These are phyloP conservation scores for Russula olivacea DNA, from an alignment of 768 basidiomycete genomes.

Conservation along the genomic window DNA sequence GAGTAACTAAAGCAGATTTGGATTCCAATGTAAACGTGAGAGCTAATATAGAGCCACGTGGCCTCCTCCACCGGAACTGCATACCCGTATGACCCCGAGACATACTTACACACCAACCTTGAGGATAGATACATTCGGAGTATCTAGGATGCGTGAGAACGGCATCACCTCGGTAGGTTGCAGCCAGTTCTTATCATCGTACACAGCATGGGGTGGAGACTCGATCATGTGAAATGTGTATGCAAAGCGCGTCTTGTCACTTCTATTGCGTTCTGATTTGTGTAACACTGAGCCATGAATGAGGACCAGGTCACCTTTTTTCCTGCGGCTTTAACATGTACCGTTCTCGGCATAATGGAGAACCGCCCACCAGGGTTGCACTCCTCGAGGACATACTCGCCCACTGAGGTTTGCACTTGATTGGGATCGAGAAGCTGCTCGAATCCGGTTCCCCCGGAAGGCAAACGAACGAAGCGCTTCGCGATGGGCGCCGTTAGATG, in stretches of 20 bases:
- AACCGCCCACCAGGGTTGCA: constrained; percentile 60
- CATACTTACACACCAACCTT: constrained; percentile 19
- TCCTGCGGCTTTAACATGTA: not conserved
- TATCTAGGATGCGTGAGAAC: constrained; percentile 56
- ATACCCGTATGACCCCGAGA: not conserved
- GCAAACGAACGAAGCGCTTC: constrained; percentile 80
- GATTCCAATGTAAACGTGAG: not conserved
- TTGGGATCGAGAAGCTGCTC: constrained; percentile 48
- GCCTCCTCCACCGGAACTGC: not conserved
- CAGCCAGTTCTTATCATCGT: constrained; percentile 93
- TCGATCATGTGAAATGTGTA: constrained; percentile 98
- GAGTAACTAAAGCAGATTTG: not conserved
- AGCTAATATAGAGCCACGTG: not conserved
- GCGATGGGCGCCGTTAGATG: constrained; percentile 69
- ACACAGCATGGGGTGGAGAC: constrained; percentile 57
- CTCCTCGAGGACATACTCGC: constrained; percentile 58
- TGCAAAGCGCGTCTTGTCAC: constrained; percentile 75
- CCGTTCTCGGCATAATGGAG: not conserved
- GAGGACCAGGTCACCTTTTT: constrained; percentile 77
- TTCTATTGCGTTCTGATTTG: constrained; percentile 83
- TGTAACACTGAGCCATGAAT: constrained; percentile 94
- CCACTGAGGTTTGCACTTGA: constrained; percentile 31
- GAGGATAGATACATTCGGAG: constrained; percentile 28
- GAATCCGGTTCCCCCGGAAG: constrained; percentile 78
- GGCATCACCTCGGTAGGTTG: constrained; percentile 84